Percentiles rank a stretch among this genome's conserved stretches.
Evolutionary conservation across 163 green algal species (phyloP).

Genomic region (Chloromonas sp.): DNA sequence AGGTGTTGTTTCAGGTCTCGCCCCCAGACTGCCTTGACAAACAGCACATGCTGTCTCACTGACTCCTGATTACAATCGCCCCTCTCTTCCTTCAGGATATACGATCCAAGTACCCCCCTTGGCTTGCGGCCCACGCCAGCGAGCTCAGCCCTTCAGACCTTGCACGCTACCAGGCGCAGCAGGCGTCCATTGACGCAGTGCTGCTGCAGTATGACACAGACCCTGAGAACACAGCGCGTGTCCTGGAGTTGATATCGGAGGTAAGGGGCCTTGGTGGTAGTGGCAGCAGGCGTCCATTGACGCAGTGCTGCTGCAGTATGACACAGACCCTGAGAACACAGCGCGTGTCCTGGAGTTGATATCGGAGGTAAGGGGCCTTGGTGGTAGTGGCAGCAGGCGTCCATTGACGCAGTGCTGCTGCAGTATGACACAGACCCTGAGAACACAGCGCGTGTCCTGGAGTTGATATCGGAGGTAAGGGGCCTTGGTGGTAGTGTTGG

Average conservation of each 20-base stretch:
- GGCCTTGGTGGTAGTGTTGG: not conserved
- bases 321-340: constrained; percentile 57
- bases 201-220: constrained; percentile 65
- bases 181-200: constrained; percentile 54
- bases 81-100: constrained; percentile 58
- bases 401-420: not conserved
- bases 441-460: constrained; percentile 58
- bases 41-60: not conserved
- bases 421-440: constrained; percentile 44
- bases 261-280: constrained; percentile 10
- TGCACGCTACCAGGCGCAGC: constrained; percentile 60
- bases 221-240: constrained; percentile 48
- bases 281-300: not conserved
- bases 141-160: constrained; percentile 46
- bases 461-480: constrained; percentile 65
- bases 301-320: constrained; percentile 5
- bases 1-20: not conserved
- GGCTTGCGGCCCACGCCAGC: constrained; percentile 57
- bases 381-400: not conserved
- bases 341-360: constrained; percentile 59
- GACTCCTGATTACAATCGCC: not conserved
- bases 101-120: constrained; percentile 68
- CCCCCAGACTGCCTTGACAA: not conserved
- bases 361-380: constrained; percentile 46
- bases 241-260: constrained; percentile 72